These are phyloP conservation scores for Monilinia aucupariae DNA, from an alignment of 2,329 filamentous ascomycete species.

Conservation along the genomic window DNA sequence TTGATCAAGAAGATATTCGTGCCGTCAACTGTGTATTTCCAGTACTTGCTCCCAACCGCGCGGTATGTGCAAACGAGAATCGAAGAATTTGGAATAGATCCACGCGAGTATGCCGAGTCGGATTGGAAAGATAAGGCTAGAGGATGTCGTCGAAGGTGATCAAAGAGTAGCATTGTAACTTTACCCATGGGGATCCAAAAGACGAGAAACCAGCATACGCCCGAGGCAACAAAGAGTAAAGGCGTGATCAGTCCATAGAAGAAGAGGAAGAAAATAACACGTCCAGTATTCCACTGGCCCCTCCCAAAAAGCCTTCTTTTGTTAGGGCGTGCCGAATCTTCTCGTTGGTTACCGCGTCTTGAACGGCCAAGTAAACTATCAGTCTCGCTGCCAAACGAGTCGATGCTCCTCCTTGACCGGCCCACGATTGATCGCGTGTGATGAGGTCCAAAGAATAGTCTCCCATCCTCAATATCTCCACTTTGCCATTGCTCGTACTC, in stretches of 20 bases:
- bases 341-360: constrained; percentile 44
- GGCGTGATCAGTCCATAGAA: constrained; percentile 93
- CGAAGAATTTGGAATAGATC: constrained; percentile 68
- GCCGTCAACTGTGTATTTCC: constrained; percentile 98
- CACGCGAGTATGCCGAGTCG: constrained; percentile 69
- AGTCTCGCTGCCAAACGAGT: constrained; percentile 73
- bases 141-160: constrained; percentile 88
- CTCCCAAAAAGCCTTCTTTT: constrained; percentile 91
- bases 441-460: constrained; percentile 86
- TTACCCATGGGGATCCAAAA: constrained; percentile 99
- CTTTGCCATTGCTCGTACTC: constrained; percentile 99
- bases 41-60: constrained; percentile 89
- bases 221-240: constrained; percentile 76
- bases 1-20: constrained; percentile 99
- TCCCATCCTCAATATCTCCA: constrained; percentile 90
- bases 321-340: constrained; percentile 42
- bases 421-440: constrained; percentile 74
- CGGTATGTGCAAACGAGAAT: constrained; percentile 96
- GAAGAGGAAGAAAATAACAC: constrained; percentile 92
- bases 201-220: constrained; percentile 90
- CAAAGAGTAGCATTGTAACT: constrained; percentile 80
- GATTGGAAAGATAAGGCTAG: constrained; percentile 90
- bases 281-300: constrained; percentile 90
- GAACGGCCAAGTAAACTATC: constrained; percentile 77
- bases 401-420: constrained; percentile 79